Conservation (phyloP, 345 rosid species). For the Populus ilicifolia region DNA sequence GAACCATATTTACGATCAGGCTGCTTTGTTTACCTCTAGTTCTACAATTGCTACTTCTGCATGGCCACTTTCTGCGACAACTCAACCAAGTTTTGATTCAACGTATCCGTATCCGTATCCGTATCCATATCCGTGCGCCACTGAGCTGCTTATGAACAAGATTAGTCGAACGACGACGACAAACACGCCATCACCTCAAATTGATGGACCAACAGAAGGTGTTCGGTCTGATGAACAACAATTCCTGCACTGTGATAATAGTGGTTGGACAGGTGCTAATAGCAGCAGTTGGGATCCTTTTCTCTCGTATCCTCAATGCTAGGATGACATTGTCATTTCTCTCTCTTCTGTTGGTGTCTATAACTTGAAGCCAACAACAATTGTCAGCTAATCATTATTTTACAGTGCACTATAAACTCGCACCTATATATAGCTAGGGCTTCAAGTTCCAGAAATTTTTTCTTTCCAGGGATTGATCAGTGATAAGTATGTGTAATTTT, state of each 20-base stretch:
- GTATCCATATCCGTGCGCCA: conserved; percentile 15
- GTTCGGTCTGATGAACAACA: conserved; percentile 37
- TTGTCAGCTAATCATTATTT: conserved; percentile 17
- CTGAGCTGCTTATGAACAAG: conserved; percentile 4
- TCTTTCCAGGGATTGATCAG: neutral
- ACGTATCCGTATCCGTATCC: conserved; percentile 18
- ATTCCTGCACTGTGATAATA: conserved; percentile 26
- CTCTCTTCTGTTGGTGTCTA: neutral
- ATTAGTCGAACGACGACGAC: neutral
- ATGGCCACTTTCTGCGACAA: conserved; percentile 21
- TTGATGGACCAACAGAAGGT: conserved; percentile 25
- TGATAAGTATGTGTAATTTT: neutral
- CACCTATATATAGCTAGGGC: neutral
- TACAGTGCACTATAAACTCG: neutral
- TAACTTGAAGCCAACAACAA: neutral
- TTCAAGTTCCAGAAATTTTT: neutral
- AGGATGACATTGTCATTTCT: conserved; percentile 18
- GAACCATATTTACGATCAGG: conserved; percentile 17
- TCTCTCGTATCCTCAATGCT: conserved; percentile 35
- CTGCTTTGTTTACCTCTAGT: conserved; percentile 1
- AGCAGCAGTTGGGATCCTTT: conserved; percentile 43
- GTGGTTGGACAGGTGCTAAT: conserved; percentile 18
- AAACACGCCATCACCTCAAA: conserved; percentile 22
- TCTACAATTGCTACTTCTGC: conserved; percentile 5
- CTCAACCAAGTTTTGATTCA: conserved; percentile 10